Evolutionary conservation across 306 rosid species (phyloP), one percentile per base, ranked within the genome.

Genomic region (Vigna radiata): DNA sequence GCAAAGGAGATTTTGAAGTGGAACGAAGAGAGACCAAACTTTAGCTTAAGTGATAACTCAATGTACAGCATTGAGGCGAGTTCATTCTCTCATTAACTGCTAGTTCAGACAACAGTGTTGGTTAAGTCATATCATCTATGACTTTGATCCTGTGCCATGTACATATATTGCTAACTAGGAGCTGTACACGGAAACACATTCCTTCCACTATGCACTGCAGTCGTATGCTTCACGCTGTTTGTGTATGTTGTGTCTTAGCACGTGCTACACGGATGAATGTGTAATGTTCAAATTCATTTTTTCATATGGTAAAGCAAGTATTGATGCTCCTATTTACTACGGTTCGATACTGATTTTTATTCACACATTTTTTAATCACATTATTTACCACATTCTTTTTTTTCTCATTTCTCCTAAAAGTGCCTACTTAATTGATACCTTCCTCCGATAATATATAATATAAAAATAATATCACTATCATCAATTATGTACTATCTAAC

Each of bases 1-100:
- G 86, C 91, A 0, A 91, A 87, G 79, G 99, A 96, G 91, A 89
- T 96, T 87, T 73, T 86, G 66, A 92, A 89, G 85, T 96, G 99
- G 99, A 91, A 85, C 9, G 89, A 90, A 70, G 99, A 92, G 90
- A 91, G 88, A 78, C 86, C 84, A 25, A 88, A 91, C 86, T 92
- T 96, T 54, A 84, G 94, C 89, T 74, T 87, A 53, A 89, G 96
- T 58, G 99, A 96, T 70, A 79, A 89, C 87, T 96, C 97, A 14
- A 71, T 87, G 74, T 86, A 89, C 69, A 89, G 96, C 91, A 84
- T 86, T 2, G 96, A 93, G 54, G 89, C 79, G 18, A 88, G 89
- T 82, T 86, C 93, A 25, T 70, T 75, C 81, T 93, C 96, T 41
- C 89, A 68, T 70, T 90, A 83, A 89, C 67, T 77, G 78, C 31